phyloP scores from a whole-genome alignment of 2,329 filamentous ascomycete species.

The Blastomyces emzantsi region DNA sequence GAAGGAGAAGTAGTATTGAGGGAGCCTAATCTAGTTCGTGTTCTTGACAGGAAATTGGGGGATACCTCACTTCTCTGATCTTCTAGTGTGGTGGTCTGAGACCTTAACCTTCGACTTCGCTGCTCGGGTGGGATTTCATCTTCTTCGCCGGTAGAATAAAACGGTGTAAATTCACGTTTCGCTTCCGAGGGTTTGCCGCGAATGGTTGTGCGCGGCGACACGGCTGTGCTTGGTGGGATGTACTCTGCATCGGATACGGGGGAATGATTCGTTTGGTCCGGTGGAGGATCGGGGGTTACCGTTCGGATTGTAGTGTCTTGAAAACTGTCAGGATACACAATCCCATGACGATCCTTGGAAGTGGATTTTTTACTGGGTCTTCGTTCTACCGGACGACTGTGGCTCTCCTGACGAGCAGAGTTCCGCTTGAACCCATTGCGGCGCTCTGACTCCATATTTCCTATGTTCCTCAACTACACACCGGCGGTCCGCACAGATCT shows the following conservation, averaged over 20 bases:
- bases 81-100: constrained; percentile 35
- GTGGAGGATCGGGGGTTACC: constrained; percentile 38
- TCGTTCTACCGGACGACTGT: constrained; percentile 36
- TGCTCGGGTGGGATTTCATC: constrained; percentile 25
- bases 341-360: constrained; percentile 39
- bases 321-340: constrained; percentile 40
- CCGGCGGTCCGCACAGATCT: constrained; percentile 16
- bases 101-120: constrained; percentile 31
- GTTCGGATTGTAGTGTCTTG: constrained; percentile 38
- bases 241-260: constrained; percentile 31
- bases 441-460: constrained; percentile 36
- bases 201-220: constrained; percentile 31
- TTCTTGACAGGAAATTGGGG: constrained; percentile 26
- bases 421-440: constrained; percentile 34
- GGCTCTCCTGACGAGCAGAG: constrained; percentile 31
- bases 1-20: constrained; percentile 29
- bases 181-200: constrained; percentile 27
- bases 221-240: constrained; percentile 24
- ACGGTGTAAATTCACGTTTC: constrained; percentile 26
- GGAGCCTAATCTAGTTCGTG: constrained; percentile 33
- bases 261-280: constrained; percentile 30
- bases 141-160: constrained; percentile 27
- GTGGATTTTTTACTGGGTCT: constrained; percentile 41
- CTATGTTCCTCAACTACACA: constrained; percentile 8
- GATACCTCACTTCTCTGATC: constrained; percentile 34